Evolutionary conservation across 2,329 filamentous ascomycete species (phyloP), one percentile per base, ranked within the genome.

Genomic region (Microcera coccophila): DNA sequence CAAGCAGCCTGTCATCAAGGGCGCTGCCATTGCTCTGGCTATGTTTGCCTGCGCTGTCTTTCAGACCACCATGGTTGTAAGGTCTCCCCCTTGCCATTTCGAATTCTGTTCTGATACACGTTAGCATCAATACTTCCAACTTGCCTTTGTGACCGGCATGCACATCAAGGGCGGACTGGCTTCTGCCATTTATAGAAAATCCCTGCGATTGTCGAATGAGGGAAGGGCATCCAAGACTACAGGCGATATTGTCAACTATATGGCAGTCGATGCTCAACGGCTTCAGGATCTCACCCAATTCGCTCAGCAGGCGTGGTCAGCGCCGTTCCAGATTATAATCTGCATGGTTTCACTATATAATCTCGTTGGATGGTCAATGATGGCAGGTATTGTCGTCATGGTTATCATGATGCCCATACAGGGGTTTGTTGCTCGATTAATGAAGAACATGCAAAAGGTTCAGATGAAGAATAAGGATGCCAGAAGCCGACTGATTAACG

Each of bases 391-490:
- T 39, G 91, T 78, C 40, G 88, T 90, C 44, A 98, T 98, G 94
- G 77, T 98, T 48, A 68, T 96, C 56, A 97, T 97, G 91, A 91
- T 98, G 64, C 93, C 93, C 0, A 74, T 97, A 55, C 97, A 98
- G 62, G 91, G 90, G 37, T 74, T 93, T 48, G 93, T 97, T 61
- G 91, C 93, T 18, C 81, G 85, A 45, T 76, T 95, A 56, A 96
- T 96, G 87, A 96, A 95, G 71, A 89, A 78, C 33, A 71, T 98
- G 57, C 94, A 98, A 63, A 94, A 97, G 68, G 76, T 83, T 52
- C 93, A 98, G 71, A 98, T 98, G 93, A 95, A 94, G 74, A 97
- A 97, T 72, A 98, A 98, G 71, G 93, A 98, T 60, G 79, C 90
- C 29, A 82, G 93, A 61, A 95, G 90, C 36, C 82, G 91, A 38